These are phyloP conservation scores for Tetrahymena malaccensis DNA, from an alignment of 73 alveolate genomes.

Conservation along the genomic window DNA sequence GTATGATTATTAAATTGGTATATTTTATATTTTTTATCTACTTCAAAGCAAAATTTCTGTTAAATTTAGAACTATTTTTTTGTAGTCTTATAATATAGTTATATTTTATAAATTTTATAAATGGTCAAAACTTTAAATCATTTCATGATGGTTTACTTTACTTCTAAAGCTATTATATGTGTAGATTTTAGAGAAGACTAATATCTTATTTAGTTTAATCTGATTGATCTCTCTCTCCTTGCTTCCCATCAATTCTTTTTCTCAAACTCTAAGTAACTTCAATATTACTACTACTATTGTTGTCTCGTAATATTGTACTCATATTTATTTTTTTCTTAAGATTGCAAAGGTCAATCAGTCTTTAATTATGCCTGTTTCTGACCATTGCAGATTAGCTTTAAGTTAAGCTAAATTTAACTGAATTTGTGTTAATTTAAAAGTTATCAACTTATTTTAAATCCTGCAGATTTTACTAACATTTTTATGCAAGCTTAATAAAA, in stretches of 20 bases:
- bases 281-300: too few species aligned
- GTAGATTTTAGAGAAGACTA: background rate
- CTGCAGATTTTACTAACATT: background rate
- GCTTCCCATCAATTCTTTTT: background rate
- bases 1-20: too few species aligned
- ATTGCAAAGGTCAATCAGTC: background rate
- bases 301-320: background rate
- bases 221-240: background rate
- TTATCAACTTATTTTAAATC: background rate
- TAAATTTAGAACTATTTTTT: too few species aligned
- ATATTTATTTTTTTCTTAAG: background rate
- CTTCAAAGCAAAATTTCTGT: too few species aligned
- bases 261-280: background rate
- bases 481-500: background rate
- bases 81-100: too few species aligned
- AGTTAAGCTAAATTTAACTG: background rate
- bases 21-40: too few species aligned
- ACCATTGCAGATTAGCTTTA: background rate
- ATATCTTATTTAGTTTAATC: background rate
- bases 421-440: background rate
- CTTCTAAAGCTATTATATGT: too few species aligned
- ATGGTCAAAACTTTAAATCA: background rate
- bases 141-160: background rate
- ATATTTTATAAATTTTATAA: too few species aligned
- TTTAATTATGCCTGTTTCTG: background rate